A percentile compares a stretch with the other conserved stretches of the same genome.
Evolutionary conservation across 768 basidiomycete genomes (phyloP).

Genomic region (Boletus vermiculosoides): DNA sequence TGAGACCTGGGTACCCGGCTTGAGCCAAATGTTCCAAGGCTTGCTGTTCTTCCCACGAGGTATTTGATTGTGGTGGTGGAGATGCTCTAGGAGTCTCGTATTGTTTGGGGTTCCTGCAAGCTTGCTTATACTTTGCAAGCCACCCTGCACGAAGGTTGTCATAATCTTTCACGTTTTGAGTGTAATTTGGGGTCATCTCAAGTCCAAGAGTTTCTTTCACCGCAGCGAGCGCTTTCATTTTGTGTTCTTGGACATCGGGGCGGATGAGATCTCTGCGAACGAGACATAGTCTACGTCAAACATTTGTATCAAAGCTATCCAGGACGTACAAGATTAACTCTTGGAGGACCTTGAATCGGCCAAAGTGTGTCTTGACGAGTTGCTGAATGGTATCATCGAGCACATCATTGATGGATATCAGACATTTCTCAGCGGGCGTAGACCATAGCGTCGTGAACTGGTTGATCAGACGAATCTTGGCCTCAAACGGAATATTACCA

Average conservation of each 20-base stretch:
- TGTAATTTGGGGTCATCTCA: constrained; percentile 42
- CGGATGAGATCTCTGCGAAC: constrained; percentile 28
- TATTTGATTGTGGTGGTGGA: too few relatives aligned
- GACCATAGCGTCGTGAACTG: constrained; percentile 38
- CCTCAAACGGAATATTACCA: constrained; percentile 39
- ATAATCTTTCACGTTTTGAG: constrained; percentile 33
- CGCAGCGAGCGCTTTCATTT: constrained; percentile 19
- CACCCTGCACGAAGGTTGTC: constrained; percentile 22
- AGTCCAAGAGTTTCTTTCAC: constrained; percentile 37
- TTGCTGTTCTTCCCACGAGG: background rate
- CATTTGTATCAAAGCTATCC: background rate
- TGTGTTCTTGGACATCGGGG: constrained; percentile 30
- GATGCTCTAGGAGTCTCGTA: background rate
- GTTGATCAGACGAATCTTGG: constrained; percentile 38
- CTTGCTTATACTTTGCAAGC: constrained; percentile 25
- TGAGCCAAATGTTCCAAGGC: constrained; percentile 32
- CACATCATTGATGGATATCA: constrained; percentile 32
- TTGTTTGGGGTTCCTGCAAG: background rate
- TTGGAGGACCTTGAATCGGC: constrained; percentile 38
- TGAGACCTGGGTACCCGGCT: constrained; percentile 27
- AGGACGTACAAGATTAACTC: constrained; percentile 35
- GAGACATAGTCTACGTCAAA: background rate
- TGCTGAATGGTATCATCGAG: constrained; percentile 31
- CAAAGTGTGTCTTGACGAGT: constrained; percentile 38
- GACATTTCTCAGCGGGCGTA: constrained; percentile 34